Evolutionary conservation across 202 grass and related monocot genomes (phyloP).

Genomic region (Schoenoplectus tabernaemontani): DNA sequence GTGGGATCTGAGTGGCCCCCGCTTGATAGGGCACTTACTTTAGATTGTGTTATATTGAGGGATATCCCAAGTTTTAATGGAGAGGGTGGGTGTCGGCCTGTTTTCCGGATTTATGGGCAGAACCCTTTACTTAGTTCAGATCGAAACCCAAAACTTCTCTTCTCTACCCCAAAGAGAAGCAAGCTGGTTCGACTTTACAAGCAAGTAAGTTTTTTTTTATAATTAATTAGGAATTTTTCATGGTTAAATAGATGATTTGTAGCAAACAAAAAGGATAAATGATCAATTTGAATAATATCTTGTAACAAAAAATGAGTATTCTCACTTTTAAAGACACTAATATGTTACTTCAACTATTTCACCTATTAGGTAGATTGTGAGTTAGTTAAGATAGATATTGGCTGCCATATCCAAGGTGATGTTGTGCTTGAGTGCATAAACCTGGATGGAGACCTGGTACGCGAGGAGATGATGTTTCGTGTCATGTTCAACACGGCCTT

Average conservation of each 20-base stretch:
- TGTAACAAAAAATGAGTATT: not conserved
- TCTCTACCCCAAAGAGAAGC: conserved; percentile 74
- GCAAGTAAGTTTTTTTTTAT: conserved; percentile 39
- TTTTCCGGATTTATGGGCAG: conserved; percentile 92
- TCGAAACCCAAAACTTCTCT: conserved; percentile 57
- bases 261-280: not conserved
- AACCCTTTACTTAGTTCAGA: conserved; percentile 62
- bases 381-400: conserved; percentile 92
- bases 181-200: conserved; percentile 78
- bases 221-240: not conserved
- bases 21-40: conserved; percentile 69
- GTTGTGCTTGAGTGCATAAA: conserved; percentile 93
- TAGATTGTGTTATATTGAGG: conserved; percentile 91
- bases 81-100: conserved; percentile 72
- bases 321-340: not conserved
- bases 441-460: conserved; percentile 56
- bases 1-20: conserved; percentile 80
- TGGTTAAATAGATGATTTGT: not conserved
- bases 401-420: conserved; percentile 98
- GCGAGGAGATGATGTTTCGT: conserved; percentile 92
- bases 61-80: conserved; percentile 51
- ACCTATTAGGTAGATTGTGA: conserved; percentile 71
- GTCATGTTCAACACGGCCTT: conserved; percentile 98
- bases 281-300: not conserved
- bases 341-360: conserved; percentile 5